Percentiles rank a stretch among this genome's conserved stretches.
Evolutionary conservation across 441 rosid species (phyloP).

Genomic region (Populus hybrid): DNA sequence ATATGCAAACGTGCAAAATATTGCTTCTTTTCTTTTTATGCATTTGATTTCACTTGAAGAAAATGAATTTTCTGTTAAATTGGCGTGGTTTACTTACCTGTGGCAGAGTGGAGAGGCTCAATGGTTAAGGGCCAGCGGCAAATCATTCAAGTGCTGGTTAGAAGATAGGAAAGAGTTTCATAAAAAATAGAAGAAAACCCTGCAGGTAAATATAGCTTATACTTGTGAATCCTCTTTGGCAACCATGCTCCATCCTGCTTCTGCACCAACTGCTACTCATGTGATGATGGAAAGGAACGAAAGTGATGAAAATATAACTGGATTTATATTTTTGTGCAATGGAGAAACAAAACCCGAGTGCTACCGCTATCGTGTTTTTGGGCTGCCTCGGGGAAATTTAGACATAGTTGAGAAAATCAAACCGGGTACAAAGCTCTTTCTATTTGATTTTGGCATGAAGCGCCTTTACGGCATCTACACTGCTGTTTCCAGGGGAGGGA

Average conservation of each 20-base stretch:
- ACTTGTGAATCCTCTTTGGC: not conserved
- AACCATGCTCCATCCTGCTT: not conserved
- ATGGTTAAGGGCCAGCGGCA: not conserved
- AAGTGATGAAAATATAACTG: constrained; percentile 2
- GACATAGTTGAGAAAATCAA: constrained; percentile 25
- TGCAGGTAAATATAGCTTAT: not conserved
- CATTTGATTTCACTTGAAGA: not conserved
- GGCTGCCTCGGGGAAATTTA: constrained; percentile 25
- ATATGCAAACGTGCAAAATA: not conserved
- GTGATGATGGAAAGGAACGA: not conserved
- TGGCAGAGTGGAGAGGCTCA: not conserved
- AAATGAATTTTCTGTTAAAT: not conserved
- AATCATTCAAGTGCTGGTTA: not conserved
- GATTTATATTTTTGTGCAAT: constrained; percentile 35
- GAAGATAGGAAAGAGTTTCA: not conserved
- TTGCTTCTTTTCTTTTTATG: not conserved
- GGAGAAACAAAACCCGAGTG: constrained; percentile 29
- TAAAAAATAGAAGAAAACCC: not conserved
- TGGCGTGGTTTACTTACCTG: not conserved
- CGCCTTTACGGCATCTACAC: constrained; percentile 32
- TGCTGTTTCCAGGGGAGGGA: constrained; percentile 28
- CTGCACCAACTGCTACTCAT: not conserved
- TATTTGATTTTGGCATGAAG: constrained; percentile 33
- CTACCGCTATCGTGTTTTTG: constrained; percentile 35
- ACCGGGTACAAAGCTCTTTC: constrained; percentile 27